Evolutionary conservation across 2,329 filamentous ascomycete species (phyloP).

Genomic region (Penicillium sp.): DNA sequence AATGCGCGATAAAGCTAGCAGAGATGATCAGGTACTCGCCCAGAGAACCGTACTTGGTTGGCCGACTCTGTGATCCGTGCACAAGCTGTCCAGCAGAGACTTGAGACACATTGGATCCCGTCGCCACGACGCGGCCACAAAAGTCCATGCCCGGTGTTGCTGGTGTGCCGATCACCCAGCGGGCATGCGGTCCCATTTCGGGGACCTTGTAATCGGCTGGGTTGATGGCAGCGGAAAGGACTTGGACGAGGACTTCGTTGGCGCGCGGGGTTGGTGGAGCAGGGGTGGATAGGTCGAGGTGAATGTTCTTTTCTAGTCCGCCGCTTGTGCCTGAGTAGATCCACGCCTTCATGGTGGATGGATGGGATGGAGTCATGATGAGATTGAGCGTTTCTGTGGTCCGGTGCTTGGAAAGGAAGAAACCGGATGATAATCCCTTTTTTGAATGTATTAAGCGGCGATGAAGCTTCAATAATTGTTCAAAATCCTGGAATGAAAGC

Average conservation of each 20-base stretch:
- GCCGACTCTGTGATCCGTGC: conserved; percentile 38
- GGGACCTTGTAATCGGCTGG: conserved; percentile 60
- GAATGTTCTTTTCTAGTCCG: conserved; percentile 51
- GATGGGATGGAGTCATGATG: conserved; percentile 6
- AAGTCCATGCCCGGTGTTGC: conserved; percentile 50
- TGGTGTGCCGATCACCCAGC: conserved; percentile 38
- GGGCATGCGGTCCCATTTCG: conserved; percentile 45
- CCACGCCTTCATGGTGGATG: conserved; percentile 53
- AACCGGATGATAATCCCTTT: too few species aligned
- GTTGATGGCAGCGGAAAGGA: conserved; percentile 53
- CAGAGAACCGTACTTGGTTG: conserved; percentile 40
- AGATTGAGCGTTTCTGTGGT: too few species aligned
- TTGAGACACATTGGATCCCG: conserved; percentile 25
- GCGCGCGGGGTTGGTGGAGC: conserved; percentile 37
- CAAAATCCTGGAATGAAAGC: too few species aligned
- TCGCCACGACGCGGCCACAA: conserved; percentile 41
- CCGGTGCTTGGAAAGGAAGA: too few species aligned
- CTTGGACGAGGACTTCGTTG: conserved; percentile 51
- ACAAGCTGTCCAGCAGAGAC: conserved; percentile 42
- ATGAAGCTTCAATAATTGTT: too few species aligned
- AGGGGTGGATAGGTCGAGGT: conserved; percentile 41
- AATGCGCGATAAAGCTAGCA: conserved; percentile 28
- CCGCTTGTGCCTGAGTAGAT: conserved; percentile 46
- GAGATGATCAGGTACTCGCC: conserved; percentile 41
- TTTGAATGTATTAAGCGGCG: too few species aligned